Evolutionary conservation across 2,329 filamentous ascomycete species (phyloP).

Genomic region (Ceratocystis destructans): DNA sequence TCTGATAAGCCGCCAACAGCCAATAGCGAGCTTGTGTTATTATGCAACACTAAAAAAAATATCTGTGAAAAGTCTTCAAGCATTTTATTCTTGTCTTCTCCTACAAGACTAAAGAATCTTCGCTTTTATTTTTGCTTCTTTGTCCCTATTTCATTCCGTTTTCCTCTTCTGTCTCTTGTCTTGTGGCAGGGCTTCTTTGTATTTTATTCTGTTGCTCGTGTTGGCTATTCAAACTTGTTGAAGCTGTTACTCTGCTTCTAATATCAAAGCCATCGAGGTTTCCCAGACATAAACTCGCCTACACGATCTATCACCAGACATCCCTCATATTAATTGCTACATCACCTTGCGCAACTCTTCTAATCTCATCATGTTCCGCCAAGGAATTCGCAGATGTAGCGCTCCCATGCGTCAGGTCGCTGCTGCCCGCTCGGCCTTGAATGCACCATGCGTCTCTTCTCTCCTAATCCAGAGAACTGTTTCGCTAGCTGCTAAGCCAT

Average conservation of each 20-base stretch:
- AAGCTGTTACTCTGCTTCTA: background rate
- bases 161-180: background rate
- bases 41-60: slow-evolving; percentile 1
- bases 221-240: no score
- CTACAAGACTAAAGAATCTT: background rate
- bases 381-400: slow-evolving; percentile 17
- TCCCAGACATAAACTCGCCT: background rate
- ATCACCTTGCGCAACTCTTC: no score
- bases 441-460: slow-evolving; percentile 2
- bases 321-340: no score
- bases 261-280: background rate
- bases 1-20: slow-evolving; percentile 6
- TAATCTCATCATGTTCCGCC: slow-evolving; percentile 19
- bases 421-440: slow-evolving; percentile 10
- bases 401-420: slow-evolving; percentile 18
- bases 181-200: background rate
- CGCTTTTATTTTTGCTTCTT: background rate
- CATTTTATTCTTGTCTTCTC: background rate
- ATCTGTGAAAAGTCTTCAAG: background rate
- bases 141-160: background rate
- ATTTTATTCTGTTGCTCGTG: background rate
- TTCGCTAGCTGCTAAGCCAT: slow-evolving; percentile 10
- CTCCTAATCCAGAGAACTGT: slow-evolving; percentile 15
- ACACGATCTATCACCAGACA: no score
- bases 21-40: background rate